phyloP scores from a whole-genome alignment of 768 basidiomycete genomes.

The Botryobasidium botryosum region DNA sequence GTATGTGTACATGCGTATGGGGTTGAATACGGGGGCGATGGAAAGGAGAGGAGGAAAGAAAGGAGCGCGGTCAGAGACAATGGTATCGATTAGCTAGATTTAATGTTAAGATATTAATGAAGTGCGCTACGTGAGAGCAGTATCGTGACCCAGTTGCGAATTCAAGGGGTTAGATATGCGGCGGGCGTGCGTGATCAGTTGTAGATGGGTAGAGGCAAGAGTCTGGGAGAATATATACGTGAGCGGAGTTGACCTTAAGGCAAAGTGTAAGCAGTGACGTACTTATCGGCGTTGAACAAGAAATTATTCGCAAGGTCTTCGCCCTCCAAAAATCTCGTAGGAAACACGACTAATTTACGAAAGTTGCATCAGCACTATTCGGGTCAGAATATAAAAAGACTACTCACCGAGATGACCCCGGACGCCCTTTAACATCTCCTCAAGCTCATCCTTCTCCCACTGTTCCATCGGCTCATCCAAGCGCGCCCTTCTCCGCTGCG shows the following conservation, averaged over 20 bases:
- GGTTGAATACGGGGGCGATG: too few species aligned
- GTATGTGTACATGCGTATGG: too few species aligned
- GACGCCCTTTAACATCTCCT: slow-evolving; percentile 52
- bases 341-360: slow-evolving; percentile 49
- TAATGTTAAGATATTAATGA: too few species aligned
- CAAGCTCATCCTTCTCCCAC: slow-evolving; percentile 83
- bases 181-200: slow-evolving; percentile 29
- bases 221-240: slow-evolving; percentile 23
- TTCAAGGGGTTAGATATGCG: too few species aligned
- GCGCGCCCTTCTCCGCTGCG: too few species aligned
- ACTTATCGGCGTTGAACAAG: slow-evolving; percentile 79
- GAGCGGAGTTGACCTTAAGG: neutral
- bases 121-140: too few species aligned
- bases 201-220: slow-evolving; percentile 64
- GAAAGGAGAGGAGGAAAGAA: too few species aligned
- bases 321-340: slow-evolving; percentile 78
- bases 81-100: too few species aligned
- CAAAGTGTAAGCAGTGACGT: slow-evolving; percentile 12
- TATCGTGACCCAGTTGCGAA: too few species aligned
- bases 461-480: slow-evolving; percentile 57
- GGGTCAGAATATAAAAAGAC: slow-evolving; percentile 4
- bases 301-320: slow-evolving; percentile 89
- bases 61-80: too few species aligned
- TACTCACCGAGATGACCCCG: slow-evolving; percentile 73
- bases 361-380: too few species aligned